Evolutionary conservation across 73 alveolate species (phyloP), one percentile per base, ranked within the genome.

Genomic region (Paramecium primaurelia): DNA sequence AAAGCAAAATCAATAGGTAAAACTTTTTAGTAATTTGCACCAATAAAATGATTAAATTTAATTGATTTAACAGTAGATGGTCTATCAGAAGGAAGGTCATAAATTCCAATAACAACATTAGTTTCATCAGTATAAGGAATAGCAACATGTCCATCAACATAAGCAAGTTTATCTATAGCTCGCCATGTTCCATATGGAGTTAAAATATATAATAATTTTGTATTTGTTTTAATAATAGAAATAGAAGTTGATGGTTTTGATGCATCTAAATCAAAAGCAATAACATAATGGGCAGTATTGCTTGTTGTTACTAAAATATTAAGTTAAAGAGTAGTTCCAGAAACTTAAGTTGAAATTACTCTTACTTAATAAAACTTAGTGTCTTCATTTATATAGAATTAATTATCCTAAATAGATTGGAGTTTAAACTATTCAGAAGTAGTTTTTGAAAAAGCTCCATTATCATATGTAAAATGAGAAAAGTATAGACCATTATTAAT

Each of bases 151-250:
- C 59, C 59, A 4, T 73, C 8, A 2, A 37, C 28, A 40, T 73
- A 73, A 16, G 54, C 54, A 4, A 73, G 12, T 73, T 73, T 73
- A 73, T 73, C 59, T 6, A 73, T 38, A 34, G 60, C 0, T 12
- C 8, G 18, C 87, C 87, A 73, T 5, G 58, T 40, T n/a, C 87
- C 87, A 34, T 36, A 73, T 14, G 87, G 87, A 14, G 87, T 73
- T 18, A 73, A 34, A 16, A 73, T 20, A 5, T 73, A 73, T 40
- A 36, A 10, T 38, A 73, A 73, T 73, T 73, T 25, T 12, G 47
- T 73, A 16, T 34, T 37, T 10, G 8, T 6, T 37, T 36, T 40
- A 14, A 73, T 73, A 2, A 45, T 75, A 37, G 88, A 37, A 22
- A 75, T 37, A 2, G 38, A 11, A 14, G 12, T 34, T 3, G 42